Evolutionary conservation across 495 filamentous ascomycete genomes (phyloP).

Genomic region (Penicillium pancosmium): DNA sequence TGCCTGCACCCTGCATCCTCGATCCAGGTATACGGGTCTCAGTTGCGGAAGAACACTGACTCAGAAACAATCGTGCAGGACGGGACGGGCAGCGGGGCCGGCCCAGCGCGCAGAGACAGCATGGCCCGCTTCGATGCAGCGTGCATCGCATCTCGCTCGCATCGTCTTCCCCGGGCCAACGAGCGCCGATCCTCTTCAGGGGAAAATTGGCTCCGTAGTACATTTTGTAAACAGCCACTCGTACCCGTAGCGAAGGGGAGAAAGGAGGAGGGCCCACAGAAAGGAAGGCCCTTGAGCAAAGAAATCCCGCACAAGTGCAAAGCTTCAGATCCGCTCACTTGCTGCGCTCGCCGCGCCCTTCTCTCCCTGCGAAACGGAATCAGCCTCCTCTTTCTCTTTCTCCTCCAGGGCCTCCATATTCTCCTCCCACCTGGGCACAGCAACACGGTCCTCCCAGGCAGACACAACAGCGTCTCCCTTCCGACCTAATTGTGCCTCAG

Average conservation of each 20-base stretch:
- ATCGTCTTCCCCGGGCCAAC: conserved; percentile 11
- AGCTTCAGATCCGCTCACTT: conserved; percentile 21
- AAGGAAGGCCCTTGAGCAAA: not conserved
- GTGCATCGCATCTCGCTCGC: conserved; percentile 10
- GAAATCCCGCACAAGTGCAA: not conserved
- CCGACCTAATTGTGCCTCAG: conserved; percentile 26
- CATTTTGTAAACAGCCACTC: not conserved
- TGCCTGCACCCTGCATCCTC: conserved; percentile 6
- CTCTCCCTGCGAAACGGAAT: not conserved
- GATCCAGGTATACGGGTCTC: conserved; percentile 18
- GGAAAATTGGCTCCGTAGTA: not conserved
- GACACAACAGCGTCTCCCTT: conserved; percentile 46
- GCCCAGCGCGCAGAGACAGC: conserved; percentile 4
- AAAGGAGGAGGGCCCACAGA: not conserved
- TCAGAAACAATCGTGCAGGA: conserved; percentile 18
- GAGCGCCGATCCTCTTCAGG: not conserved
- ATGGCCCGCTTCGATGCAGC: conserved; percentile 12
- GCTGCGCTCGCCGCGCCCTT: conserved; percentile 15
- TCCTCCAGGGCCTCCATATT: conserved; percentile 48
- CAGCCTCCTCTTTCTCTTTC: conserved; percentile 26
- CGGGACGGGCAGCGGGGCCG: conserved; percentile 18
- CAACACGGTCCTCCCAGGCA: conserved; percentile 53
- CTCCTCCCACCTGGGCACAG: conserved; percentile 45
- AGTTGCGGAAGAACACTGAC: not conserved
- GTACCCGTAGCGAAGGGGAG: not conserved